These are phyloP conservation scores for Gleditsia sinensis DNA, from an alignment of 306 rosid genomes.

Conservation along the genomic window DNA sequence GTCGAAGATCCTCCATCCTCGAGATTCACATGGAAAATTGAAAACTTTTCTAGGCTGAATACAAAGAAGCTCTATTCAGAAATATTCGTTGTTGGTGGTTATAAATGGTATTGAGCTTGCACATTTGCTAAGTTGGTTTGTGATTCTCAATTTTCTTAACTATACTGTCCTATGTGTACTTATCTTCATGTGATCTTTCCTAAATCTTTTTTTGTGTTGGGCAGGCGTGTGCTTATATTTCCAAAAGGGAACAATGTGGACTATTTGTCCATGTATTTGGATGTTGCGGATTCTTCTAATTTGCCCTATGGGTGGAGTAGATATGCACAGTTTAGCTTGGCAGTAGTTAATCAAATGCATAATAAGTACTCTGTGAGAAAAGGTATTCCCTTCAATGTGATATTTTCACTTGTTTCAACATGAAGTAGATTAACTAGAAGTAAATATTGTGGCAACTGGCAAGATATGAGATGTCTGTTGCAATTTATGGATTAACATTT, in stretches of 20 bases:
- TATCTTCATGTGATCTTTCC: slow-evolving; percentile 3
- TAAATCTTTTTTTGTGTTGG: slow-evolving; percentile 15
- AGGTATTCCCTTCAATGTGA: slow-evolving; percentile 54
- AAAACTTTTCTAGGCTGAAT: slow-evolving; percentile 48
- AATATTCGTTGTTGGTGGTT: slow-evolving; percentile 45
- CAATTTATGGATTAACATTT: slow-evolving; percentile 17
- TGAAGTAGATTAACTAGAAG: slow-evolving; percentile 19
- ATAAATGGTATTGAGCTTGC: slow-evolving; percentile 41
- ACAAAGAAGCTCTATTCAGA: slow-evolving; percentile 49
- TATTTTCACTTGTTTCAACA: neutral
- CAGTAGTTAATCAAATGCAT: slow-evolving; percentile 75
- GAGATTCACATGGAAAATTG: slow-evolving; percentile 53
- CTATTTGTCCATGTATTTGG: slow-evolving; percentile 92
- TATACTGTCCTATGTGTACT: neutral
- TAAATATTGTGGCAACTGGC: slow-evolving; percentile 6
- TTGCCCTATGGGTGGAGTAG: slow-evolving; percentile 98
- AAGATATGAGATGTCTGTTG: slow-evolving; percentile 25
- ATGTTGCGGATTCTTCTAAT: slow-evolving; percentile 75
- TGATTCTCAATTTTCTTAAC: neutral
- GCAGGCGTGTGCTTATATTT: slow-evolving; percentile 85
- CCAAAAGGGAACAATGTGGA: slow-evolving; percentile 98
- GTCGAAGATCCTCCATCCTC: slow-evolving; percentile 43
- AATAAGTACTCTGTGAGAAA: slow-evolving; percentile 74
- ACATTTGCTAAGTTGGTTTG: slow-evolving; percentile 13
- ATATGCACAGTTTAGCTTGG: slow-evolving; percentile 91